phyloP scores from a whole-genome alignment of 1,284 basidiomycete species.

The Vanrija sp. region DNA sequence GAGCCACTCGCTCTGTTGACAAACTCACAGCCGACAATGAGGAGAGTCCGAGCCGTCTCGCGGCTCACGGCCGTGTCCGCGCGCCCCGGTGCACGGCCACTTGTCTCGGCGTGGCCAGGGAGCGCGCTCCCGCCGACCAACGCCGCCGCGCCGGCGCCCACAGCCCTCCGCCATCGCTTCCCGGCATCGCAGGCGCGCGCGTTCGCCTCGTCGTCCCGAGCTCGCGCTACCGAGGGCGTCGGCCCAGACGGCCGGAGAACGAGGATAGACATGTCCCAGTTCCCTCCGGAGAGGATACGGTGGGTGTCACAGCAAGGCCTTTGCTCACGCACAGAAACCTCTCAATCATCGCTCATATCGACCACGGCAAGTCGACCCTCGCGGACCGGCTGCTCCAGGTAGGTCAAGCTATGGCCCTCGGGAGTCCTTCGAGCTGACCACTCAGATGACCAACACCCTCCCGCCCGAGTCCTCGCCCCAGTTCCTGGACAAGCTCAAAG shows the following conservation, averaged over 20 bases:
- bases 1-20: no score
- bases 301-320: slow-evolving; percentile 38
- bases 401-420: slow-evolving; percentile 2
- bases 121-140: no score
- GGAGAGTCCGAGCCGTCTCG: no score
- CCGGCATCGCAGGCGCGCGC: not conserved
- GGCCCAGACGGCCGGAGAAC: slow-evolving; percentile 10
- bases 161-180: not conserved
- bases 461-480: slow-evolving; percentile 63
- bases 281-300: slow-evolving; percentile 72
- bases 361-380: slow-evolving; percentile 86
- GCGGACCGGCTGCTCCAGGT: slow-evolving; percentile 79
- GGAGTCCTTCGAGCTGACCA: slow-evolving; percentile 6
- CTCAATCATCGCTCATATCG: slow-evolving; percentile 91
- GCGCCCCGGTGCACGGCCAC: no score
- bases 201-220: not conserved
- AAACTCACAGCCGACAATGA: no score
- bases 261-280: slow-evolving; percentile 61
- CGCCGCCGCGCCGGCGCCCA: no score
- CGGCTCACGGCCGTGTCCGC: no score
- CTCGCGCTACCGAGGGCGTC: not conserved
- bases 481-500: slow-evolving; percentile 94
- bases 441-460: slow-evolving; percentile 81
- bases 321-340: slow-evolving; percentile 63
- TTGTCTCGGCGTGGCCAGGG: no score